A percentile compares a stretch with the other conserved stretches of the same genome.
These are phyloP conservation scores for Setaria viridis DNA, from an alignment of 202 grass and related monocot species.

Conservation along the genomic window DNA sequence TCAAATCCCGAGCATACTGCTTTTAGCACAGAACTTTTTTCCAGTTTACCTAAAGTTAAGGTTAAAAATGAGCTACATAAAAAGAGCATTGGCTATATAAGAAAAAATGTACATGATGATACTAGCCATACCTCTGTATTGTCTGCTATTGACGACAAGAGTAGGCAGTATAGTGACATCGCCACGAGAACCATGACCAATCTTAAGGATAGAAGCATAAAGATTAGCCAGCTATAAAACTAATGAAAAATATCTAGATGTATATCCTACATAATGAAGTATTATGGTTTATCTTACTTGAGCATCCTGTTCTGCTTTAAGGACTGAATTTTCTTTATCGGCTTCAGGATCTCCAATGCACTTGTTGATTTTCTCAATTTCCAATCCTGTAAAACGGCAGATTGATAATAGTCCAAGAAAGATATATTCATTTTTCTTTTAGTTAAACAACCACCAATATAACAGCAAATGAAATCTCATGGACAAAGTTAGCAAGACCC, in stretches of 20 bases:
- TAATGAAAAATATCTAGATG: neutral
- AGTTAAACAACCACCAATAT: neutral
- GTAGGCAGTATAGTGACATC: constrained; percentile 94
- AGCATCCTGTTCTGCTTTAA: constrained; percentile 85
- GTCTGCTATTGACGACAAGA: constrained; percentile 84
- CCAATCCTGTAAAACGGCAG: constrained; percentile 59
- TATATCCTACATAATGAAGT: neutral
- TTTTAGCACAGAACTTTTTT: constrained; percentile 78
- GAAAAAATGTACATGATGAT: constrained; percentile 12
- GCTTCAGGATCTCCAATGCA: constrained; percentile 76
- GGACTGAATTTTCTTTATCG: constrained; percentile 68
- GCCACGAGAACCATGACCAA: constrained; percentile 74
- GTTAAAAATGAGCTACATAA: constrained; percentile 16
- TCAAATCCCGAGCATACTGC: constrained; percentile 89
- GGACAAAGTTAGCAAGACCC: constrained; percentile 35
- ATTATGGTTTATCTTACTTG: constrained; percentile 55
- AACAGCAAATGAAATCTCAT: neutral
- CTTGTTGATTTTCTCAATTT: constrained; percentile 70
- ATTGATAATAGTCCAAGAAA: neutral
- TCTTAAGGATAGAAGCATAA: constrained; percentile 46
- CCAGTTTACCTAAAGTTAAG: constrained; percentile 69
- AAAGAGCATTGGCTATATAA: constrained; percentile 12
- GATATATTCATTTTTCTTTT: neutral
- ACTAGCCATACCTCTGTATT: constrained; percentile 69
- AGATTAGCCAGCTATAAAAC: neutral